Base-by-base conservation (phyloP, 2,329 filamentous ascomycete genomes). In the Talaromyces sp. region DNA sequence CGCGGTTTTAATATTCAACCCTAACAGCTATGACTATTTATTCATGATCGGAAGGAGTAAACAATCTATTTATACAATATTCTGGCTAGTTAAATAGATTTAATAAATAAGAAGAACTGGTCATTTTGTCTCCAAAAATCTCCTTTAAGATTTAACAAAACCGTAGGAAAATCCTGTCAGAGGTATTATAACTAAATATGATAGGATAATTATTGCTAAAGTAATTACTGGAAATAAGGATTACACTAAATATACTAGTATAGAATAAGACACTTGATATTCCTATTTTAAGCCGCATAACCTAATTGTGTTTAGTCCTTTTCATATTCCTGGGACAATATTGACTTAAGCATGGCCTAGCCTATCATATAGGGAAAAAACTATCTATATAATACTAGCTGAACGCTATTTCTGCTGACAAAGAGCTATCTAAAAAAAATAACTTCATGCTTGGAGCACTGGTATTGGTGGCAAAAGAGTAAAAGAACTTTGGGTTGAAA, bases 241-340 rank as follows among this genome's bases (percentile, higher is more conserved):
- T 51, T 67, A 66, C 42, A 71, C 68, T 0, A 68, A 72, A 57
- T 71, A 72, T 56, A 68, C 66, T 1, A 69, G 59, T 40, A 62
- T 73, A 33, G 57, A 69, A 63, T 73, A 65, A 61, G 30, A 62
- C 61, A 12, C 66, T 68, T 14, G 67, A 72, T 36, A 63, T 72
- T 23, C 71, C 72, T 56, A 65, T 62, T n/a, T 69, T 70, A 4
- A 72, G 61, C 64, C 67, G n/a, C 70, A 73, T 64, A 68, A 70
- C 4, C 31, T 73, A 23, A 63, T 72, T 8, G 52, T 28, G 6
- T 61, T 70, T 8, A 67, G 66, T 1, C 65, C 61, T 14, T 67
- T 67, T 61, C 61, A 68, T 44, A 65, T 71, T 58, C 65, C 64
- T 36, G 65, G 27, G 12, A 67, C 60, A 23, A 69, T 66, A 5